These are phyloP conservation scores for Didymella keratinophila DNA, from an alignment of 2,329 filamentous ascomycete species.

Conservation along the genomic window DNA sequence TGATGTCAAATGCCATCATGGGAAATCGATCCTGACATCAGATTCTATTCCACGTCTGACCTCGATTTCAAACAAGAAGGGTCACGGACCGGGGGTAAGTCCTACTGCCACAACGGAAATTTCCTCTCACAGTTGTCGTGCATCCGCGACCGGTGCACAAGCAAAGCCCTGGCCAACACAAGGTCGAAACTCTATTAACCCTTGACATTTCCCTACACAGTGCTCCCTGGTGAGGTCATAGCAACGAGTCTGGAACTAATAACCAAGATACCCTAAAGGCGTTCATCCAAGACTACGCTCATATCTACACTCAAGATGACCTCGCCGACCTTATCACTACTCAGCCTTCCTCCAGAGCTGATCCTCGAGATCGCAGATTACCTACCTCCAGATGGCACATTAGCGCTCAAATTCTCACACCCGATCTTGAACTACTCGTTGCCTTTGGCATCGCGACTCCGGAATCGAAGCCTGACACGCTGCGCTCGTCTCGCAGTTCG, in stretches of 20 bases:
- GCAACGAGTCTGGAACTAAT: background rate
- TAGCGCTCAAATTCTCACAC: conserved; percentile 51
- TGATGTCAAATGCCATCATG: conserved; percentile 14
- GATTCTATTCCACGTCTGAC: conserved; percentile 5
- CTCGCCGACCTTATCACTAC: conserved; percentile 20
- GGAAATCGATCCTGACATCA: conserved; percentile 10
- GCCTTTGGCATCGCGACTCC: conserved; percentile 26
- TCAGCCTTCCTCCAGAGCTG: conserved; percentile 52
- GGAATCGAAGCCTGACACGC: conserved; percentile 24
- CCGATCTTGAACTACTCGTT: conserved; percentile 41
- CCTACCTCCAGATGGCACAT: conserved; percentile 47
- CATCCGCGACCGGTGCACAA: conserved; percentile 8
- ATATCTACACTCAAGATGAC: conserved; percentile 13
- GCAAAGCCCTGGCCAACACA: conserved; percentile 3
- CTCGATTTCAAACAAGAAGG: background rate
- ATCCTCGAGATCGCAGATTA: conserved; percentile 49
- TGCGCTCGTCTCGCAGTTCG: conserved; percentile 45
- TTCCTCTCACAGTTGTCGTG: conserved; percentile 2
- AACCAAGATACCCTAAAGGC: background rate
- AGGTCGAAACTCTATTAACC: conserved; percentile 6
- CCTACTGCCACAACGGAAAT: conserved; percentile 2
- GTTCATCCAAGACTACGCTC: background rate
- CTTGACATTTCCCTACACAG: background rate
- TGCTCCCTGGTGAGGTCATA: background rate
- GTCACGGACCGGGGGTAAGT: background rate